Conservation (phyloP, 441 rosid species). For the Gossypium gossypioides region DNA sequence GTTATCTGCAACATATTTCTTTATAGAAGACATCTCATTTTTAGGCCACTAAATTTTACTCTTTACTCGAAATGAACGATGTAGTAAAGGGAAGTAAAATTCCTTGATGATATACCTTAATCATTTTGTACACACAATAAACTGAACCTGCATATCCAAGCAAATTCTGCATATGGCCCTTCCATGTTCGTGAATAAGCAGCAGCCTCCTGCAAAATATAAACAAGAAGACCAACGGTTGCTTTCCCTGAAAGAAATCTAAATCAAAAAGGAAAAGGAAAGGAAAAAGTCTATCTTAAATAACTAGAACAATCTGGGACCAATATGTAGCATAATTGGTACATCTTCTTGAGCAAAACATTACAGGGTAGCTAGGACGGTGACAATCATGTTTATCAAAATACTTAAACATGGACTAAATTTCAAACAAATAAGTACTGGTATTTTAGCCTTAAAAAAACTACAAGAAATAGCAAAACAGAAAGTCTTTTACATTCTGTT, state of each 20-base stretch:
- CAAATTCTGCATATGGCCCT: constrained; percentile 91
- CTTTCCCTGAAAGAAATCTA: neutral
- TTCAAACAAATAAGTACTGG: neutral
- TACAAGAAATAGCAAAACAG: neutral
- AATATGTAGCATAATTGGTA: neutral
- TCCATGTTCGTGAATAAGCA: constrained; percentile 96
- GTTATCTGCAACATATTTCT: neutral
- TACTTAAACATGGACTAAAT: neutral
- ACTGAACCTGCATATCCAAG: constrained; percentile 95
- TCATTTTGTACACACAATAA: constrained; percentile 96
- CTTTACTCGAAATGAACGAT: constrained; percentile 3
- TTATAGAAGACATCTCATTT: neutral
- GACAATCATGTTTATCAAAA: neutral
- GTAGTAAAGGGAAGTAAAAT: constrained; percentile 8
- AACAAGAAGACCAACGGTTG: neutral
- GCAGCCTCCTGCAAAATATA: constrained; percentile 76
- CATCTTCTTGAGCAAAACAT: neutral
- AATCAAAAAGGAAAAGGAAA: neutral
- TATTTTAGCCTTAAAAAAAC: constrained; percentile 3
- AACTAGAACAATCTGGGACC: neutral
- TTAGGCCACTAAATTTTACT: constrained; percentile 1
- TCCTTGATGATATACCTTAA: constrained; percentile 48
- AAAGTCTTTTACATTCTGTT: neutral
- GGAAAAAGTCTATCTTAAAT: neutral
- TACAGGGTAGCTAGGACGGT: neutral